phyloP scores from a whole-genome alignment of 345 rosid genomes.

The Citrus maxima region DNA sequence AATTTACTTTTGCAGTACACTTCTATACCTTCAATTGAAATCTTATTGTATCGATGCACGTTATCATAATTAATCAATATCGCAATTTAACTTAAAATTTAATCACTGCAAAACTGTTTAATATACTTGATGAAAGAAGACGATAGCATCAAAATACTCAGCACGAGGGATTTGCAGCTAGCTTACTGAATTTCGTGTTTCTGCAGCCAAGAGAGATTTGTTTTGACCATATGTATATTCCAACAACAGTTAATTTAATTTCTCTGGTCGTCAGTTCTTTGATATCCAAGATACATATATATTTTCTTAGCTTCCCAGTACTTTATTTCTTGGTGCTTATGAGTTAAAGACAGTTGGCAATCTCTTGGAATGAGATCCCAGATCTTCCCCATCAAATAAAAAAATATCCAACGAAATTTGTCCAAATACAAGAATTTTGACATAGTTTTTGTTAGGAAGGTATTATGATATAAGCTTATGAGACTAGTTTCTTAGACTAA shows the following conservation, averaged over 20 bases:
- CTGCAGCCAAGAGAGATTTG: not conserved
- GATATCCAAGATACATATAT: too few species aligned
- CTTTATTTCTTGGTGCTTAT: not conserved
- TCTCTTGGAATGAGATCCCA: constrained; percentile 2
- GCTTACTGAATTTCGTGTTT: constrained; percentile 1
- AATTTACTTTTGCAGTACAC: not conserved
- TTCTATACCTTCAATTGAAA: not conserved
- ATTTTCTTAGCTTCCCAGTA: not conserved
- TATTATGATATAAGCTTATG: too few species aligned
- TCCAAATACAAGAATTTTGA: not conserved
- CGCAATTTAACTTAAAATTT: not conserved
- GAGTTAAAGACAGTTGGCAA: not conserved
- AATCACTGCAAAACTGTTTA: too few species aligned
- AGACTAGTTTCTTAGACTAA: too few species aligned
- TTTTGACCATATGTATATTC: not conserved
- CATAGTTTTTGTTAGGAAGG: too few species aligned
- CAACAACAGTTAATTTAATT: not conserved
- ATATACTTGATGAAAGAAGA: not conserved
- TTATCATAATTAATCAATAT: too few species aligned
- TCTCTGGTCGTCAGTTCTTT: too few species aligned
- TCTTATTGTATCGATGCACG: not conserved
- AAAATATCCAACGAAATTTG: not conserved
- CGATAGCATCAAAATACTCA: not conserved
- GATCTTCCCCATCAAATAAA: not conserved
- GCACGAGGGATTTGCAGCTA: constrained; percentile 3